Evolutionary conservation across 345 rosid species (phyloP), one percentile per base, ranked within the genome.

Genomic region (Eucalyptus virginea): DNA sequence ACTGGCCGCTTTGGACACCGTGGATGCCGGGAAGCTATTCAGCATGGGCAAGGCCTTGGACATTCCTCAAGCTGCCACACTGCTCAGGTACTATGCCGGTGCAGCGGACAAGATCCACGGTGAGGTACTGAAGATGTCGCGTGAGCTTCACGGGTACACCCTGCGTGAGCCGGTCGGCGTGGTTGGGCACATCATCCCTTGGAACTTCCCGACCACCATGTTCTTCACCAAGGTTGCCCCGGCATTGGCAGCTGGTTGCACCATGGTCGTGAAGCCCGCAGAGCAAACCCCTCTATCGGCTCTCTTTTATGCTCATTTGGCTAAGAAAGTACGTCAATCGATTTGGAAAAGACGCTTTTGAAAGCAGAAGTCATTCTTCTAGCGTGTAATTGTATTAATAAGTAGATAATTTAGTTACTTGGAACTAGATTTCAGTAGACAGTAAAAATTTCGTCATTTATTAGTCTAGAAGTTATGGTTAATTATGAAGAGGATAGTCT

Each of bases 61-160:
- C n/a, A 94, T 96, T 86, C 99, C 99, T 7, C 19, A 11, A 0
- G 90, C 91, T 1, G 91, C 94, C 3, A 47, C 28, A 6, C 34
- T 26, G 47, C 90, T 96, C n/a, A 95, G 98, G 30, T 98, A 96
- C 89, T 95, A 94, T 85, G 99, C 98, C 0, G 99, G 99, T 45
- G 98, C 98, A 5, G 99, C 99, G 0, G 99, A 98, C 89, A 98
- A 98, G 86, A 95, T 98, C 34, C 99, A 96, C 11, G 99, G 99
- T 5, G 95, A 94, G 37, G 95, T 93, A 19, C 87, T 98, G 87
- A 95, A 93, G 87, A 95, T 96, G 95, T 92, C 97, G 1, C 65
- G 94, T 1, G 92, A 89, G 56, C 32, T 95, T 69, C 98, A 96
- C 0, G 99, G 95, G 9, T 95, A 95, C 90, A 98, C 99, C 1